Evolutionary conservation across 2,329 filamentous ascomycete genomes (phyloP), one percentile per base, ranked within the genome.

Genomic region (Trichoderma pleuroti): DNA sequence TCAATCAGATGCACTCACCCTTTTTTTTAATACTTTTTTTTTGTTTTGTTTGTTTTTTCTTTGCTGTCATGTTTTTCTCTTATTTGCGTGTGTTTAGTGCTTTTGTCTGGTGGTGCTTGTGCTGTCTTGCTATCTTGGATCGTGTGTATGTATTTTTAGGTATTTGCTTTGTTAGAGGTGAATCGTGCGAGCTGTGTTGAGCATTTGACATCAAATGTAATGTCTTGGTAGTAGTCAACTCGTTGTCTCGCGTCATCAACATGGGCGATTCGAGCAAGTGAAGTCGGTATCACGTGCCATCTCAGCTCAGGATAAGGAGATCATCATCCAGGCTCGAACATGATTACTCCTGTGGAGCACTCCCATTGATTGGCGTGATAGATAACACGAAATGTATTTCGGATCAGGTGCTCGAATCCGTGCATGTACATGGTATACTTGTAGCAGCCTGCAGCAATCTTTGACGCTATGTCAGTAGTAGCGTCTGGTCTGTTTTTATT

Each of bases 1-100:
- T 68, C 67, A 72, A 72, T 70, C 60, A 65, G 70, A 72, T 70
- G 61, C 68, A 70, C 56, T 71, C 70, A 68, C 64, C 60, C 65
- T 52, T 63, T 59, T 68, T 46, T 49, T 32, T 34, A 34, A 46
- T 28, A 28, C 26, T 28, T 28, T 28, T 28, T 3, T 28, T 39
- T 21, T 36, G n/a, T 56, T 57, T 16, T 18, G 21, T 32, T 34
- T 26, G 28, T 32, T 12, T n/a, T 54, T 49, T 39, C 32, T 14
- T 26, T 60, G n/a, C 18, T 70, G 34, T n/a, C n/a, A 39, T 46
- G 26, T 16, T 61, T 61, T 36, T 21, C 18, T 49, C 9, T 52
- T 52, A 26, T 61, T 61, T 42, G 39, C 16, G 8, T 52, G n/a
- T 54, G 12, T 59, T 32, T 18, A n/a, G 18, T 34, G 56, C 5